phyloP scores from a whole-genome alignment of 2,329 filamentous ascomycete genomes.

The Ophiostoma australiae region DNA sequence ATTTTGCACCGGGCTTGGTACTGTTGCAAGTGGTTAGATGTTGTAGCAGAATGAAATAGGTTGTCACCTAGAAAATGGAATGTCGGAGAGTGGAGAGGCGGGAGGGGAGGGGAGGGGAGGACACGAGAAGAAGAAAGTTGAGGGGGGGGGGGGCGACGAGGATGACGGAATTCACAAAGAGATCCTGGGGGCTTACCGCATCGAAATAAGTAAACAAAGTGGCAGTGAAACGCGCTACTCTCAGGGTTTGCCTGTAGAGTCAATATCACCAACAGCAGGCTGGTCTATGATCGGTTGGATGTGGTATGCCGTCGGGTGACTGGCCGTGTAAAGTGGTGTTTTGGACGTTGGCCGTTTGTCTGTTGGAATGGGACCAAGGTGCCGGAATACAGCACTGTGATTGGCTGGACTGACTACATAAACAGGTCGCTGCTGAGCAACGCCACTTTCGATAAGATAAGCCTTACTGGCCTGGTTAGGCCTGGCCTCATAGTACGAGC shows the following conservation, averaged over 20 bases:
- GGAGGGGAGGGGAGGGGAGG: neutral
- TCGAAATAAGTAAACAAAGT: neutral
- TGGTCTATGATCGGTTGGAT: neutral
- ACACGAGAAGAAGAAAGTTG: neutral
- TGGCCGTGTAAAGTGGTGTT: constrained; percentile 23
- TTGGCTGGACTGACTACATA: constrained; percentile 18
- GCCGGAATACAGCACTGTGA: constrained; percentile 8
- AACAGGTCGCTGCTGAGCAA: constrained; percentile 26
- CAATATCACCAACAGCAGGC: neutral
- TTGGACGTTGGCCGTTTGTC: constrained; percentile 17
- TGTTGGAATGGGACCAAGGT: constrained; percentile 1
- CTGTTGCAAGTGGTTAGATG: neutral
- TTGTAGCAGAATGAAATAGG: neutral
- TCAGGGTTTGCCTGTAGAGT: neutral
- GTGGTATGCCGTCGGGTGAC: neutral
- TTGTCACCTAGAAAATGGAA: neutral
- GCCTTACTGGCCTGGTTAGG: neutral
- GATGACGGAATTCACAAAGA: neutral
- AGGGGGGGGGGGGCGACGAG: neutral
- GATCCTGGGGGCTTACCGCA: neutral
- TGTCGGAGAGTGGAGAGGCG: neutral
- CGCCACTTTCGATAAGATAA: constrained; percentile 20
- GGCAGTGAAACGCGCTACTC: neutral
- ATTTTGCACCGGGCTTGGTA: neutral
- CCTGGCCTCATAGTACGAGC: neutral